Conservation (phyloP, 2,329 filamentous ascomycete genomes). For the Penicillium glabrum region DNA sequence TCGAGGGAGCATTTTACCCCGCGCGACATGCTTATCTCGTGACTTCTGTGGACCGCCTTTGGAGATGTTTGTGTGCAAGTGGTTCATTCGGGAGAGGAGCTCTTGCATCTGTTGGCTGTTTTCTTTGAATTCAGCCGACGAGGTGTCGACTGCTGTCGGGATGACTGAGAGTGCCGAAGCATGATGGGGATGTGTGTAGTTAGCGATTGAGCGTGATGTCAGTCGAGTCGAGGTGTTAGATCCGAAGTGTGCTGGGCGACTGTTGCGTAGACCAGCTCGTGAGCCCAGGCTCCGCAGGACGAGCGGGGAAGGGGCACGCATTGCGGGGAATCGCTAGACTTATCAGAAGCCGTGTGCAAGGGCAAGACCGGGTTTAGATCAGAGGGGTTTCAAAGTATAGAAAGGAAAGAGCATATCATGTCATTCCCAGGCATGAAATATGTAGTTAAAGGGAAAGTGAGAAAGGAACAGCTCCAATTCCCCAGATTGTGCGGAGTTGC, state of each 20-base stretch:
- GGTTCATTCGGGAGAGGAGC: conserved; percentile 66
- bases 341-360: not conserved
- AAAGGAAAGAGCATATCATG: not conserved
- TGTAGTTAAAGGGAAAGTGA: conserved; percentile 2
- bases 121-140: conserved; percentile 75
- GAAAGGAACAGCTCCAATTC: conserved; percentile 15
- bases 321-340: conserved; percentile 29
- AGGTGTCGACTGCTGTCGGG: conserved; percentile 72
- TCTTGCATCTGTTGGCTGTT: conserved; percentile 77
- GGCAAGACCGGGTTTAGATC: not conserved
- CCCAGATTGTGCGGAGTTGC: conserved; percentile 35
- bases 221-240: not conserved
- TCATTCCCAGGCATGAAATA: not conserved
- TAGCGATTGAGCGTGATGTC: conserved; percentile 57
- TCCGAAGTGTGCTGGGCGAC: conserved; percentile 2
- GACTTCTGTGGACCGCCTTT: conserved; percentile 79
- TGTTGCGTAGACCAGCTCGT: conserved; percentile 19
- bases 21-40: conserved; percentile 78
- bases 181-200: conserved; percentile 78
- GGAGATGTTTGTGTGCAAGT: conserved; percentile 69
- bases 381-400: not conserved
- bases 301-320: conserved; percentile 39
- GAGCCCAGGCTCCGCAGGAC: conserved; percentile 40
- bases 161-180: conserved; percentile 80
- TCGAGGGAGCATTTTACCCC: conserved; percentile 91